Conservation (phyloP, 1,284 basidiomycete genomes). For the Caloboletus inedulis region DNA sequence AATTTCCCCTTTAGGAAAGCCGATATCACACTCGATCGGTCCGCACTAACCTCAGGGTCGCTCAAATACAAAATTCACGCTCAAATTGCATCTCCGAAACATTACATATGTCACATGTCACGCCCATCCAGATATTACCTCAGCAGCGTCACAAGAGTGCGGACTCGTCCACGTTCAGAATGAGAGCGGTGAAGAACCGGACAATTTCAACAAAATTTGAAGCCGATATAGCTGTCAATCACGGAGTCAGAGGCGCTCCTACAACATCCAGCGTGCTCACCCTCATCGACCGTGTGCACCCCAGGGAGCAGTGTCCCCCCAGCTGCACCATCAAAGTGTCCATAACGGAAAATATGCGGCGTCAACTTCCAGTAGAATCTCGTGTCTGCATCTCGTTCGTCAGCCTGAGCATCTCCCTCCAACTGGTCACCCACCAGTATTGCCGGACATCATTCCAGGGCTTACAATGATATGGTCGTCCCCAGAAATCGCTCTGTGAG, state of each 20-base stretch:
- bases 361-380: constrained; percentile 48
- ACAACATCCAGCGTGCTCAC: constrained; percentile 4
- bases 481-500: constrained; percentile 33
- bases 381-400: constrained; percentile 37
- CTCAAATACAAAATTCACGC: too few relatives aligned
- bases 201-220: constrained; percentile 43
- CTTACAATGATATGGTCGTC: constrained; percentile 40
- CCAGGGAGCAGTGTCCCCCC: constrained; percentile 34
- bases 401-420: not conserved
- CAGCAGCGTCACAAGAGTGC: not conserved
- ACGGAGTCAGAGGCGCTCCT: not conserved
- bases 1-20: too few relatives aligned
- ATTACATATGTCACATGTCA: not conserved
- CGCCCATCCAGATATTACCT: not conserved
- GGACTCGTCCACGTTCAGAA: constrained; percentile 47
- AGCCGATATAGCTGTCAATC: constrained; percentile 33
- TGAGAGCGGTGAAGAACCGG: constrained; percentile 44
- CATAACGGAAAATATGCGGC: constrained; percentile 49
- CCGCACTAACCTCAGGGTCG: too few relatives aligned
- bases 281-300: constrained; percentile 53
- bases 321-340: constrained; percentile 33
- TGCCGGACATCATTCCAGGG: constrained; percentile 50
- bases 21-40: too few relatives aligned
- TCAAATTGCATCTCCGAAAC: not conserved
- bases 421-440: constrained; percentile 28